These are phyloP conservation scores for Beauveria sp. DNA, from an alignment of 2,329 filamentous ascomycete genomes.

Conservation along the genomic window DNA sequence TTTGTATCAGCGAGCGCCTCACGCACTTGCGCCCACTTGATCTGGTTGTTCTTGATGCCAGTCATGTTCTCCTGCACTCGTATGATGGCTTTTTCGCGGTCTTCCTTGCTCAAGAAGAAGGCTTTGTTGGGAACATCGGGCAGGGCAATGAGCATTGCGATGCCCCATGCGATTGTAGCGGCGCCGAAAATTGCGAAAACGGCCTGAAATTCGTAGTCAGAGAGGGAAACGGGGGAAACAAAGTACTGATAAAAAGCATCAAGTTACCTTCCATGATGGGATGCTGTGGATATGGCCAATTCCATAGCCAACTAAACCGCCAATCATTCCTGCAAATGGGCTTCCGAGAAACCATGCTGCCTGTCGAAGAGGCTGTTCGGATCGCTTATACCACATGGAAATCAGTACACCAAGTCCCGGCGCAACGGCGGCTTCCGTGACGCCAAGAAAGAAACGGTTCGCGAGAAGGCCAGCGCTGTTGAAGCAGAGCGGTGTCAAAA, in stretches of 20 bases:
- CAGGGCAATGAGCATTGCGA: conserved; percentile 15
- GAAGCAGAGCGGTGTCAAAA: conserved; percentile 29
- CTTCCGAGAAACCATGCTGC: conserved; percentile 23
- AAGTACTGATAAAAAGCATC: too few species aligned
- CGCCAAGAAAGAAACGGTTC: conserved; percentile 26
- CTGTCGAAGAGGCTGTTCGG: conserved; percentile 21
- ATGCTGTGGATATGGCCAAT: conserved; percentile 17
- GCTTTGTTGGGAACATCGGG: conserved; percentile 20
- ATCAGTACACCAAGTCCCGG: conserved; percentile 24
- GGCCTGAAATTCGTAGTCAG: background rate
- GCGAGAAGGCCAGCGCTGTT: conserved; percentile 20
- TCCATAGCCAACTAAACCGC: conserved; percentile 19
- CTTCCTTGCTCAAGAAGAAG: conserved; percentile 20
- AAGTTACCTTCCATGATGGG: conserved; percentile 8
- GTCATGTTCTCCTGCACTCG: conserved; percentile 27
- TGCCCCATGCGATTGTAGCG: conserved; percentile 5
- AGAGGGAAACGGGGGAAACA: too few species aligned
- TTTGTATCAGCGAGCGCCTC: conserved; percentile 21
- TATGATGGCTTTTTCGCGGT: conserved; percentile 21
- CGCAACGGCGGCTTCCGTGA: conserved; percentile 23
- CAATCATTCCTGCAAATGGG: conserved; percentile 19
- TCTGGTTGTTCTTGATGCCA: conserved; percentile 24
- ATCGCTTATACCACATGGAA: conserved; percentile 28
- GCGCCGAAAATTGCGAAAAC: conserved; percentile 12
- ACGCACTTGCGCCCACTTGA: conserved; percentile 18